These are phyloP conservation scores for Cymodocea nodosa DNA, from an alignment of 116 monocot species.

Conservation along the genomic window DNA sequence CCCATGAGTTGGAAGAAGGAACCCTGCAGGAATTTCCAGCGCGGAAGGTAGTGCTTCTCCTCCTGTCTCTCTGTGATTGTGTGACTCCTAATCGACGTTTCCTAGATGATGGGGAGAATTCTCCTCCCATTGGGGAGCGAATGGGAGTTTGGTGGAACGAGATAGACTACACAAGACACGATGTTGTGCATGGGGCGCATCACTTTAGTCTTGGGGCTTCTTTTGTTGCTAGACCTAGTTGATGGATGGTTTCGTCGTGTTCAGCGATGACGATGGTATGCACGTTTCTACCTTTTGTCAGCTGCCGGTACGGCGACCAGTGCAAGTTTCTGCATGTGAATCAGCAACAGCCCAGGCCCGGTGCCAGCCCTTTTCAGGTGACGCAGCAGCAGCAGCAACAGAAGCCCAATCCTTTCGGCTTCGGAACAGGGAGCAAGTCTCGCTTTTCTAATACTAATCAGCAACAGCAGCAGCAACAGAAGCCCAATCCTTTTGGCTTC, in stretches of 20 bases:
- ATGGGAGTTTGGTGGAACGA: too few species aligned
- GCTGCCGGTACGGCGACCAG: conserved; percentile 86
- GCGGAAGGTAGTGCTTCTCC: conserved; percentile 13
- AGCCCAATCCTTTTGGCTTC: conserved; percentile 17
- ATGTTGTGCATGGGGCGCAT: too few species aligned
- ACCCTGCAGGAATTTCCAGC: conserved; percentile 25
- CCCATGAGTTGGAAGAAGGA: conserved; percentile 22
- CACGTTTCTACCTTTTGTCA: conserved; percentile 19
- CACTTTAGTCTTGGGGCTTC: not conserved
- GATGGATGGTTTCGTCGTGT: not conserved
- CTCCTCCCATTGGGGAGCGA: not conserved
- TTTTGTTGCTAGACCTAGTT: not conserved
- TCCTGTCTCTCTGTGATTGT: not conserved
- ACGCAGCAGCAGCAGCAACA: conserved; percentile 35
- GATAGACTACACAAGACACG: too few species aligned
- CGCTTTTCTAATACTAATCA: conserved; percentile 10
- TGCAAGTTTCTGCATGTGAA: conserved; percentile 71
- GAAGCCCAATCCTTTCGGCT: conserved; percentile 32
- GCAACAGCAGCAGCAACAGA: conserved; percentile 9
- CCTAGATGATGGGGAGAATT: not conserved
- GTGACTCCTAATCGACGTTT: not conserved
- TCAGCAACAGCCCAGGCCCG: conserved; percentile 22
- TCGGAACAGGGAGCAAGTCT: conserved; percentile 24
- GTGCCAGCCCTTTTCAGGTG: too few species aligned
- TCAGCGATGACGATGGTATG: not conserved